Conservation (phyloP, 2,329 filamentous ascomycete species). For the Aspergillus jensenii region DNA sequence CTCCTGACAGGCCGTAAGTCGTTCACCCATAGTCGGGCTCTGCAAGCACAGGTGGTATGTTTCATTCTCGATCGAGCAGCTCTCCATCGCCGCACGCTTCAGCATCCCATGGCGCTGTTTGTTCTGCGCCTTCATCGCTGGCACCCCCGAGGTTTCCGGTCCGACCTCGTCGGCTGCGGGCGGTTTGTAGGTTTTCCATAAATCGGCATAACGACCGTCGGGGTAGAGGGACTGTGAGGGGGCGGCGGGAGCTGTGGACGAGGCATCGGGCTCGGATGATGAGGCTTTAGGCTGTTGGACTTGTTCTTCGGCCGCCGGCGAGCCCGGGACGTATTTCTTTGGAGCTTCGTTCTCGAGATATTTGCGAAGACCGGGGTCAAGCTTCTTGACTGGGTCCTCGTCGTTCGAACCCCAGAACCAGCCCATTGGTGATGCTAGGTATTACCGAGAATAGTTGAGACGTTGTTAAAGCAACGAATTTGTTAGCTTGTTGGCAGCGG, state of each 20-base stretch:
- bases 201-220: constrained; percentile 75
- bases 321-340: constrained; percentile 59
- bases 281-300: constrained; percentile 21
- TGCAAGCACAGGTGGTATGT: constrained; percentile 54
- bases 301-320: constrained; percentile 24
- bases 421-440: constrained; percentile 45
- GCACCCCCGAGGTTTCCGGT: constrained; percentile 73
- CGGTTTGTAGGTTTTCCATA: constrained; percentile 90
- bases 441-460: no score
- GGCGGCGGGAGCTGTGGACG: constrained; percentile 34
- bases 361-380: constrained; percentile 80
- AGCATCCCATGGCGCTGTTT: constrained; percentile 79
- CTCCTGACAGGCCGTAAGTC: constrained; percentile 74
- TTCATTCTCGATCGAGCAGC: constrained; percentile 73
- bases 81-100: constrained; percentile 81
- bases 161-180: constrained; percentile 65
- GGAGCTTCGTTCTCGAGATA: constrained; percentile 83
- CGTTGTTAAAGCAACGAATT: no score
- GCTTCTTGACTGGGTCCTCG: constrained; percentile 68
- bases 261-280: constrained; percentile 22
- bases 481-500: no score
- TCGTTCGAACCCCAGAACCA: constrained; percentile 62
- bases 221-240: constrained; percentile 59
- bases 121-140: constrained; percentile 77
- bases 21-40: constrained; percentile 63